Percentiles rank a stretch among this genome's conserved stretches.
Evolutionary conservation across 2,329 filamentous ascomycete species (phyloP).

Genomic region (Sarocladium oryzae): DNA sequence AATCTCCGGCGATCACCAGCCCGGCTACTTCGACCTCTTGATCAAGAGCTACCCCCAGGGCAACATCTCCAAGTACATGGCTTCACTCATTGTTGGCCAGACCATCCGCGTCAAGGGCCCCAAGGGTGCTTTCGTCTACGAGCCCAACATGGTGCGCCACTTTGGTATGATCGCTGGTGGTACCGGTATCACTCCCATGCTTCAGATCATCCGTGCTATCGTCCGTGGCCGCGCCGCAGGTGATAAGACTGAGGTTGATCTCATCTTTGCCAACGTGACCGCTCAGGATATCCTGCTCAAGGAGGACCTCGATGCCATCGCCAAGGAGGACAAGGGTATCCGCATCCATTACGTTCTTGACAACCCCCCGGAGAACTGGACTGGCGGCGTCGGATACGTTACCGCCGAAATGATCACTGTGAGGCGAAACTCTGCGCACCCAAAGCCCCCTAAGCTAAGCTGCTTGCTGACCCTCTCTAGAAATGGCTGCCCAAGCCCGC

Average conservation of each 20-base stretch:
- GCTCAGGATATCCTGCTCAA: conserved; percentile 85
- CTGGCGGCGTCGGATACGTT: conserved; percentile 88
- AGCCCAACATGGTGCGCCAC: conserved; percentile 89
- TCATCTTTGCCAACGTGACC: conserved; percentile 97
- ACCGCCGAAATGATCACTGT: conserved; percentile 93
- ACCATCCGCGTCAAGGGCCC: conserved; percentile 86
- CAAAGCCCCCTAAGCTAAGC: conserved; percentile 12
- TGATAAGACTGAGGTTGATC: conserved; percentile 81
- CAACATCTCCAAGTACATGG: conserved; percentile 94
- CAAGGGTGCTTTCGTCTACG: conserved; percentile 97
- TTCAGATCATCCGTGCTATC: conserved; percentile 90
- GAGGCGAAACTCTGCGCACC: conserved; percentile 25
- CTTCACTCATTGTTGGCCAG: conserved; percentile 73
- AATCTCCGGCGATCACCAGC: conserved; percentile 81
- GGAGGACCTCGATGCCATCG: conserved; percentile 81
- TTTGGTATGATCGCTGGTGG: conserved; percentile 98
- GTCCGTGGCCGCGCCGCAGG: conserved; percentile 71
- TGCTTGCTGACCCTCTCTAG: conserved; percentile 34
- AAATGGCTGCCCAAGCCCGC: conserved; percentile 77
- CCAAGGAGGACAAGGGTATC: conserved; percentile 71
- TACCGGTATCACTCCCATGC: conserved; percentile 97
- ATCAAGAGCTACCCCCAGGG: conserved; percentile 98
- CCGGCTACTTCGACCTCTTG: conserved; percentile 89
- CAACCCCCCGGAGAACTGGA: conserved; percentile 89
- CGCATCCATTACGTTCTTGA: conserved; percentile 93